Evolutionary conservation across 805 yeast species (phyloP).

Genomic region (Kluyveromyces siamensis): DNA sequence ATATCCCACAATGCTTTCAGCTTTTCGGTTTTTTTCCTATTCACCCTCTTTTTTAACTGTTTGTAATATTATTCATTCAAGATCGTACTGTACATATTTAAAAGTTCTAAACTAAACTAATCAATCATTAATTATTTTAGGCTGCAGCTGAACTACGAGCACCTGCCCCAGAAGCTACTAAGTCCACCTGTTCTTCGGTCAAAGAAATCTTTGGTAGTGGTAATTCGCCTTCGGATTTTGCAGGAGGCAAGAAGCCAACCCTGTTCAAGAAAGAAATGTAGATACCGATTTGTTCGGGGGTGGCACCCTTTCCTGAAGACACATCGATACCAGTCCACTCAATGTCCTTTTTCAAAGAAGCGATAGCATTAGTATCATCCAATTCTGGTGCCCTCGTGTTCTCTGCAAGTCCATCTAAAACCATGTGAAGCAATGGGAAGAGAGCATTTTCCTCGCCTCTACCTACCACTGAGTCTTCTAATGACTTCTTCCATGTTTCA

Average conservation of each 20-base stretch:
- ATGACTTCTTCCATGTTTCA: constrained; percentile 63
- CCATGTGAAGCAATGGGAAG: constrained; percentile 90
- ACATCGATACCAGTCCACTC: constrained; percentile 57
- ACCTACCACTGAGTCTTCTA: constrained; percentile 72
- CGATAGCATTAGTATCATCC: constrained; percentile 76
- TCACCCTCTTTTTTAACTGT: neutral
- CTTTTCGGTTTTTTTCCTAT: neutral
- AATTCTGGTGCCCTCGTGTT: constrained; percentile 92
- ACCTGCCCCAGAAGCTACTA: constrained; percentile 61
- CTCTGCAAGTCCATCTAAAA: constrained; percentile 82
- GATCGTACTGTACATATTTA: neutral
- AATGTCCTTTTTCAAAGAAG: constrained; percentile 54
- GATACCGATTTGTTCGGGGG: constrained; percentile 51
- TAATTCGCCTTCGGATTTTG: constrained; percentile 36
- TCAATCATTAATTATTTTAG: neutral
- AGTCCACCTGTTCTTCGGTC: constrained; percentile 44
- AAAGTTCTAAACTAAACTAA: neutral
- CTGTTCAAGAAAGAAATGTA: constrained; percentile 74
- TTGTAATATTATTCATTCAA: neutral
- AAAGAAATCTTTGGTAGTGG: constrained; percentile 50
- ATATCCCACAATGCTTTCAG: neutral
- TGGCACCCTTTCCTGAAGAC: constrained; percentile 71
- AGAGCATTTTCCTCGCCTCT: constrained; percentile 74
- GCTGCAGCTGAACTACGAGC: constrained; percentile 55
- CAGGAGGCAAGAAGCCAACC: constrained; percentile 70